Conservation (phyloP, 2,329 filamentous ascomycete species). For the Malbranchea zuffiana region DNA sequence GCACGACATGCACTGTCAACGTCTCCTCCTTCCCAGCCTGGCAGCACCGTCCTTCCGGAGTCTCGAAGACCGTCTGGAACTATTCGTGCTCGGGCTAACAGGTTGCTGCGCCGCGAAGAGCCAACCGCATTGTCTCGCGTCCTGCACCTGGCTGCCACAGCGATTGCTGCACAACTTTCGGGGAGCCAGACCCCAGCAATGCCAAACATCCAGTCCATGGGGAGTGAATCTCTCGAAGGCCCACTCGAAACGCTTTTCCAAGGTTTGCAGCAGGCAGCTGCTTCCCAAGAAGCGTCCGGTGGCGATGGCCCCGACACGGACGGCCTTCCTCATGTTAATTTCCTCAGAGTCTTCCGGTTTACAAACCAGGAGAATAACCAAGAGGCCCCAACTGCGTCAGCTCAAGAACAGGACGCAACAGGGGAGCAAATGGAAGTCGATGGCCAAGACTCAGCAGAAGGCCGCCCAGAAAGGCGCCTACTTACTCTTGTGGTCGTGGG, state of each 20-base stretch:
- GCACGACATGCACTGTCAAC: conserved; percentile 16
- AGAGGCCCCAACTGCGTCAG: conserved; percentile 16
- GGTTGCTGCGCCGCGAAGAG: conserved; percentile 46
- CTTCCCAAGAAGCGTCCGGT: conserved; percentile 35
- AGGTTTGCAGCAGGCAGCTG: conserved; percentile 52
- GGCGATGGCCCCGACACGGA: conserved; percentile 27
- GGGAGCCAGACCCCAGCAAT: conserved; percentile 47
- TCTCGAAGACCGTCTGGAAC: conserved; percentile 26
- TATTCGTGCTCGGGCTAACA: conserved; percentile 43
- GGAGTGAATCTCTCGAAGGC: conserved; percentile 47
- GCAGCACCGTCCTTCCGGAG: conserved; percentile 17
- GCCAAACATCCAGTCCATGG: conserved; percentile 45
- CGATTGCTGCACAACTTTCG: conserved; percentile 54
- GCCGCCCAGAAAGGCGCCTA: conserved; percentile 44
- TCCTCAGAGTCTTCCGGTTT: conserved; percentile 59
- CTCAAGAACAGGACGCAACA: conserved; percentile 18
- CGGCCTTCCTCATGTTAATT: conserved; percentile 49
- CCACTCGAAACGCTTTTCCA: conserved; percentile 54
- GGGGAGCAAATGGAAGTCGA: conserved; percentile 32
- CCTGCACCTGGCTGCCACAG: conserved; percentile 52
- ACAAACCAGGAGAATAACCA: conserved; percentile 39
- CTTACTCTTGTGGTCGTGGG: conserved; percentile 61
- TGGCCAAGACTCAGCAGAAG: conserved; percentile 26
- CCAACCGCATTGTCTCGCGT: conserved; percentile 52
- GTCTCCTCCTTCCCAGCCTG: conserved; percentile 6